Evolutionary conservation across 805 yeast species (phyloP), one percentile per base, ranked within the genome.

Genomic region (Hanseniaspora meyeri): DNA sequence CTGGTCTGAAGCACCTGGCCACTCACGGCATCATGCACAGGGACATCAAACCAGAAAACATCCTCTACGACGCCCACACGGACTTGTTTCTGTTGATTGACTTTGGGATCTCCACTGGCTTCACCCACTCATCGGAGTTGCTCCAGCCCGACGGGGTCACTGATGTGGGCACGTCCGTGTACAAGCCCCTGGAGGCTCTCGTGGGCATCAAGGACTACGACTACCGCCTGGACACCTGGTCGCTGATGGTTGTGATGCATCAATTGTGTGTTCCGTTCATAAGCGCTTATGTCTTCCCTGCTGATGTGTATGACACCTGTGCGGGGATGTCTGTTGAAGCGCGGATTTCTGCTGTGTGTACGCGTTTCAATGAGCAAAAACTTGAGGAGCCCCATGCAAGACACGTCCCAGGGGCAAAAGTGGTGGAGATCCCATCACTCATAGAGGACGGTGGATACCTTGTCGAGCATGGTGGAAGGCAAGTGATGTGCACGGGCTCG

Each of bases 11-110:
- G 63, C 88, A 77, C 66, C 78, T 88, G 17, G 96, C 89, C 69
- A 79, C 87, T 10, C 79, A 83, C 80, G 95, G 95, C 16, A 86
- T 90, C 58, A 88, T 90, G 76, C 97, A 90, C 66, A 76, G 97
- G 64, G 97, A 90, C 70, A 89, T 90, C 57, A 90, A 90, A 70
- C 95, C 96, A 10, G 95, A 88, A 63, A 90, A 90, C 68, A 83
- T 90, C 59, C 83, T 88, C 91, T 85, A 87, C 61, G 93, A 87
- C 14, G 37, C 36, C 5, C 59, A 47, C 17, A 19, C 11, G 0
- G 42, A 36, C 1, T n/a, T 37, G 1, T 42, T 40, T 11, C 32
- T 24, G 1, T 7, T 83, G 1, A 78, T 80, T 16, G 95, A 87
- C 63, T 83, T 83, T 67, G 93, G 95, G 7, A 76, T 81, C 2